Percentiles rank a stretch among this genome's conserved stretches.
These are phyloP conservation scores for Thelonectria blattea DNA, from an alignment of 2,329 filamentous ascomycete species.

Conservation along the genomic window DNA sequence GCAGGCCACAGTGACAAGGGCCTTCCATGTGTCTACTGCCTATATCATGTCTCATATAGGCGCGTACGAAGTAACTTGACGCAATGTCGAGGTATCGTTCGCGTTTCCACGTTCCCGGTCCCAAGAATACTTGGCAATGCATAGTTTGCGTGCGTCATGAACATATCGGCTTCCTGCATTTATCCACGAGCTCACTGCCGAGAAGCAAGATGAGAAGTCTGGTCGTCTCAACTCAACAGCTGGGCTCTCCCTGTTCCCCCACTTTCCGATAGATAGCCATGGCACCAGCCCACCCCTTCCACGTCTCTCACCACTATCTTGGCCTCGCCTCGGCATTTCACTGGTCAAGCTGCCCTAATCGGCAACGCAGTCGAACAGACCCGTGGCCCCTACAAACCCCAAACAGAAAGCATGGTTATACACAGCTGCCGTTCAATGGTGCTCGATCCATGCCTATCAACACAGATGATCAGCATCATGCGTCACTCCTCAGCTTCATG, in stretches of 20 bases:
- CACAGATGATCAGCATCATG: conserved; percentile 13
- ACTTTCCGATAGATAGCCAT: background rate
- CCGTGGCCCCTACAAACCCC: too few species aligned
- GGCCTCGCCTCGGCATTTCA: background rate
- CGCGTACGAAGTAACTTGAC: too few species aligned
- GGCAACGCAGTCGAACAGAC: too few species aligned
- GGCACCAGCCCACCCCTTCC: background rate
- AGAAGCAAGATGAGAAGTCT: background rate
- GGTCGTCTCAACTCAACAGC: background rate
- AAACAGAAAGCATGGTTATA: background rate
- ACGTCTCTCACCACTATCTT: background rate
- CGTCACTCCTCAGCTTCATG: conserved; percentile 13
- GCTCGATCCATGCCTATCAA: background rate
- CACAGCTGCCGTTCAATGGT: background rate
- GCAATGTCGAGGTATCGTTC: too few species aligned
- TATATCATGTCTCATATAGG: conserved; percentile 1
- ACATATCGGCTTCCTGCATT: background rate
- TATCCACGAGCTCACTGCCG: too few species aligned
- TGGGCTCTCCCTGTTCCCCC: background rate
- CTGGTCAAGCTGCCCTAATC: background rate
- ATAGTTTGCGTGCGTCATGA: background rate
- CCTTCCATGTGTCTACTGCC: background rate
- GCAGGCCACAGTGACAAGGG: background rate
- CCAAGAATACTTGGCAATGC: too few species aligned
- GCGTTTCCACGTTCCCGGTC: too few species aligned